A percentile compares a stretch with the other conserved stretches of the same genome.
phyloP scores from a whole-genome alignment of 2,329 filamentous ascomycete species.

The Diplodia intermedia region DNA sequence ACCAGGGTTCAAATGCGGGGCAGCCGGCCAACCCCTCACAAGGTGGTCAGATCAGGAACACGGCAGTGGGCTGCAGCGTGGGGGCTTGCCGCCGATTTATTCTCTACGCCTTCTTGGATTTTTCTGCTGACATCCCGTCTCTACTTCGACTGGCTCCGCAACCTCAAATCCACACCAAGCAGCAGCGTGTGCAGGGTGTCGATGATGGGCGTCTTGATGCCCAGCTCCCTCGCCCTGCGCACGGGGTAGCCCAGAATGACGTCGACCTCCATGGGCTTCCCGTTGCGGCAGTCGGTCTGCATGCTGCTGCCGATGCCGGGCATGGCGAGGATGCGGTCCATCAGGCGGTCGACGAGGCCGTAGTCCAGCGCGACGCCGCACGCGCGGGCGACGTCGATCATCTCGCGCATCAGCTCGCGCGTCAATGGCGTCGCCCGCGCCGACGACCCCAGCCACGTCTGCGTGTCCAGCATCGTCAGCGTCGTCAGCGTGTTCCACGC shows the following conservation, averaged over 20 bases:
- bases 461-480: conserved; percentile 1
- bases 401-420: not conserved
- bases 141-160: not conserved
- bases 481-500: not conserved
- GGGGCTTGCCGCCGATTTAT: too few relatives aligned
- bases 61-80: too few relatives aligned
- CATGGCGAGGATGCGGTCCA: not conserved
- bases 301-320: conserved; percentile 5
- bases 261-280: conserved; percentile 1
- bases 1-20: not conserved
- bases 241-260: not conserved
- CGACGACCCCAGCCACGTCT: not conserved
- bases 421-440: not conserved
- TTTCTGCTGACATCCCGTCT: not conserved
- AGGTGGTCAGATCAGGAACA: too few relatives aligned
- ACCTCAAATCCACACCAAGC: not conserved
- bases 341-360: not conserved
- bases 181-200: not conserved
- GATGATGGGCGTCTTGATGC: not conserved
- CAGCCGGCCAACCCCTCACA: not conserved
- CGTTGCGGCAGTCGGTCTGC: not conserved
- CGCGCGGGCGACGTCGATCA: not conserved
- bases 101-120: too few relatives aligned
- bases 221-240: not conserved
- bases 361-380: not conserved